Conservation (phyloP, 805 yeast species). For the Scheffersomyces spartinae region DNA sequence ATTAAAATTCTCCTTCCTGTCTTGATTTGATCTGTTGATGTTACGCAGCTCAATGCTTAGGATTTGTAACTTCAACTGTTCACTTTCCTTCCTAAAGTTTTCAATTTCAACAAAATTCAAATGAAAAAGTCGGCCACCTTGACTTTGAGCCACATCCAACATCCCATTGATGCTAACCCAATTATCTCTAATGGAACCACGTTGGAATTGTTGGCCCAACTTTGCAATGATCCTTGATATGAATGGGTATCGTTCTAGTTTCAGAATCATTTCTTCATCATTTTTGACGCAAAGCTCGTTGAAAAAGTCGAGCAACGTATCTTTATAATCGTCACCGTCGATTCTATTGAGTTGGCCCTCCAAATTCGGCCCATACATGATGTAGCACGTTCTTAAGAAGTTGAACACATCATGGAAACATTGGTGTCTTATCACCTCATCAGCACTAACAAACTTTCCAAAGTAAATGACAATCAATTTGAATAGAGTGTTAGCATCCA, state of each 20-base stretch:
- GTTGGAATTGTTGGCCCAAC: not conserved
- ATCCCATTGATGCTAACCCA: conserved; percentile 4
- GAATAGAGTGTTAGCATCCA: no score
- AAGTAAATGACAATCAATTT: no score
- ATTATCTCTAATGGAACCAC: conserved; percentile 4
- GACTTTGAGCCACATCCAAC: not conserved
- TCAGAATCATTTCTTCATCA: conserved; percentile 31
- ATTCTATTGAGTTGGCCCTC: no score
- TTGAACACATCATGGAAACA: no score
- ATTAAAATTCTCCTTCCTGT: conserved; percentile 47
- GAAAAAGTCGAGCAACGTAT: no score
- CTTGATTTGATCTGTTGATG: conserved; percentile 47
- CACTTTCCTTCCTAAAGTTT: conserved; percentile 24
- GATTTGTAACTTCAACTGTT: conserved; percentile 19
- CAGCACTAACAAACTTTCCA: no score
- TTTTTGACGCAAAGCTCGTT: no score
- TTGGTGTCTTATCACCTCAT: no score
- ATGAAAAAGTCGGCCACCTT: conserved; percentile 5
- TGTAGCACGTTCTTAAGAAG: conserved; percentile 20
- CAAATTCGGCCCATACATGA: no score
- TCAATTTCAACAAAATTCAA: conserved; percentile 22
- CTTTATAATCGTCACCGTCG: no score
- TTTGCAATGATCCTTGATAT: not conserved
- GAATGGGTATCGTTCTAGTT: no score
- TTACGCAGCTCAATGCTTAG: conserved; percentile 35